These are phyloP conservation scores for Penicillium sp. DNA, from an alignment of 2,329 filamentous ascomycete species.

Conservation along the genomic window DNA sequence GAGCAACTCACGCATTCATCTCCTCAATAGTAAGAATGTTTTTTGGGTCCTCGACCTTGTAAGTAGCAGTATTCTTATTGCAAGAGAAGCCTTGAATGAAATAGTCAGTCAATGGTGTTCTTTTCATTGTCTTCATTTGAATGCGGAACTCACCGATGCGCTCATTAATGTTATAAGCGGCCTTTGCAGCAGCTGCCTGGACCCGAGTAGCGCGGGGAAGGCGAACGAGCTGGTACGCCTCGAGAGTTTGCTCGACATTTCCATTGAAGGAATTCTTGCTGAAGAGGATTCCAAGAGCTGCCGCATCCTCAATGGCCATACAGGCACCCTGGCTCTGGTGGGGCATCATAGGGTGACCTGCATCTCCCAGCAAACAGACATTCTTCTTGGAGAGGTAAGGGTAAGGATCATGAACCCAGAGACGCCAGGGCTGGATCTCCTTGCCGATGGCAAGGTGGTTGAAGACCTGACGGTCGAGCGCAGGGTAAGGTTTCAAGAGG, in stretches of 20 bases:
- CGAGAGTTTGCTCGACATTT: constrained; percentile 50
- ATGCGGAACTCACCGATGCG: constrained; percentile 51
- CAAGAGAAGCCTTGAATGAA: constrained; percentile 57
- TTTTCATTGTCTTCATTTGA: background rate
- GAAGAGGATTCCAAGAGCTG: constrained; percentile 63
- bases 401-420: constrained; percentile 67
- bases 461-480: constrained; percentile 59
- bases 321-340: constrained; percentile 69
- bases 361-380: constrained; percentile 64
- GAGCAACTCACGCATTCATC: constrained; percentile 60
- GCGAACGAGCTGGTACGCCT: constrained; percentile 55
- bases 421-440: constrained; percentile 65
- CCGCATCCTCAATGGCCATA: constrained; percentile 68
- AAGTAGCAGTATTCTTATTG: constrained; percentile 57
- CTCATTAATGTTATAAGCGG: constrained; percentile 63
- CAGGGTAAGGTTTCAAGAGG: constrained; percentile 60
- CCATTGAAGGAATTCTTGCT: constrained; percentile 49
- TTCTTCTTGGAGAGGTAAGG: constrained; percentile 54
- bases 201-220: constrained; percentile 58
- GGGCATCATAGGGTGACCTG: constrained; percentile 69
- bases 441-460: constrained; percentile 59
- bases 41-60: constrained; percentile 63
- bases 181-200: constrained; percentile 58
- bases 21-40: constrained; percentile 67
- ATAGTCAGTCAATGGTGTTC: constrained; percentile 5